Percentiles rank a stretch among this genome's conserved stretches.
These are phyloP conservation scores for Salvia splendens DNA, from an alignment of 257 asterid genomes.

Conservation along the genomic window DNA sequence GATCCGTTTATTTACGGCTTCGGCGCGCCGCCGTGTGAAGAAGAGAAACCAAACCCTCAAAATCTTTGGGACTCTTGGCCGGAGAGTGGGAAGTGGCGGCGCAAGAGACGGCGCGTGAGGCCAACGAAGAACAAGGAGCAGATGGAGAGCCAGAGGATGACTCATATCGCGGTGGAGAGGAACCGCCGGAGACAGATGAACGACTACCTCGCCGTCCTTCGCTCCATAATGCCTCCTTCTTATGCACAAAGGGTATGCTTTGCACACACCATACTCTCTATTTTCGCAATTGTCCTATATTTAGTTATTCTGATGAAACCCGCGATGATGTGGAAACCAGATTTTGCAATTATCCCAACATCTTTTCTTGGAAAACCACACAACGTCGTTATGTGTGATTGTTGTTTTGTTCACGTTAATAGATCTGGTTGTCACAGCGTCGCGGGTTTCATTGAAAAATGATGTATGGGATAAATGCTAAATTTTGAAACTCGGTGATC, in stretches of 20 bases:
- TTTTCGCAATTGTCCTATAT: not conserved
- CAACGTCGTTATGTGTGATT: no score
- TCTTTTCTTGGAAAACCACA: no score
- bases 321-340: no score
- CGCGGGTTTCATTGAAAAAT: no score
- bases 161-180: conserved; percentile 84
- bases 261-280: not conserved
- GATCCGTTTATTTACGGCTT: conserved; percentile 43
- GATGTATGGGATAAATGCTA: no score
- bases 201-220: conserved; percentile 71
- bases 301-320: no score
- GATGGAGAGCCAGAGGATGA: conserved; percentile 77
- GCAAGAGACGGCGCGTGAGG: conserved; percentile 57
- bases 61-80: conserved; percentile 33
- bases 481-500: no score
- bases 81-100: conserved; percentile 37
- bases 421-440: no score
- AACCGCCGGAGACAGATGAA: conserved; percentile 85
- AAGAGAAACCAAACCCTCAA: conserved; percentile 23
- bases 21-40: not conserved
- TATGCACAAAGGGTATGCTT: conserved; percentile 68
- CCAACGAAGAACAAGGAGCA: conserved; percentile 66
- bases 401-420: no score
- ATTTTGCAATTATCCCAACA: no score
- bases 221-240: conserved; percentile 80